Evolutionary conservation across 768 basidiomycete species (phyloP).

Genomic region (Boletus fagicola): DNA sequence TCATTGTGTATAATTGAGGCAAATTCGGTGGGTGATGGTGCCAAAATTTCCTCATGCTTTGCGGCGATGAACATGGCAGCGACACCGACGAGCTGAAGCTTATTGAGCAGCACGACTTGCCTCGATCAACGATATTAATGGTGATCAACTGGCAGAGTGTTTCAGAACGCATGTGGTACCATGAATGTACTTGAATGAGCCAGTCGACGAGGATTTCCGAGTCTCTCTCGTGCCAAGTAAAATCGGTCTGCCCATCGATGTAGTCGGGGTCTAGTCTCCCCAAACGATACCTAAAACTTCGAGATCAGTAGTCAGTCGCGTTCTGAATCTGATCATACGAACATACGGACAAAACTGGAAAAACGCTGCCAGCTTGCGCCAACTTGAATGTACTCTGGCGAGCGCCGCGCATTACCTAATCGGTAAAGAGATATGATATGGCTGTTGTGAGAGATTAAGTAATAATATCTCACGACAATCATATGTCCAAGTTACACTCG

Average conservation of each 20-base stretch:
- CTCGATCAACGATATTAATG: not conserved
- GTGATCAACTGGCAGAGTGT: not conserved
- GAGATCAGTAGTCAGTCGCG: too few species aligned
- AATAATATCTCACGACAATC: too few species aligned
- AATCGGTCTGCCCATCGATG: not conserved
- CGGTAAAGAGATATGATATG: too few species aligned
- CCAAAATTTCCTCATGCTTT: not conserved
- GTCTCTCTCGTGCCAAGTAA: not conserved
- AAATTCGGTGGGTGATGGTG: not conserved
- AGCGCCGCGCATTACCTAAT: too few species aligned
- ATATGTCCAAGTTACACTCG: too few species aligned
- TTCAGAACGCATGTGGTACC: not conserved
- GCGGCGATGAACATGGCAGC: not conserved
- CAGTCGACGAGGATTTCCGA: not conserved
- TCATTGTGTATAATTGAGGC: not conserved
- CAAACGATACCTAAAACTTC: too few species aligned
- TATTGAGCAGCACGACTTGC: not conserved
- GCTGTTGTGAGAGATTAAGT: too few species aligned
- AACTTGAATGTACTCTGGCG: too few species aligned
- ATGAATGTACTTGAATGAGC: not conserved
- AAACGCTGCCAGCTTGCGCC: too few species aligned
- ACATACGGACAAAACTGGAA: too few species aligned
- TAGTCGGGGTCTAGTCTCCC: not conserved
- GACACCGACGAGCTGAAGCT: not conserved
- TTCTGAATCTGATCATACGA: too few species aligned